These are phyloP conservation scores for Nicotiana otophora DNA, from an alignment of 257 asterid genomes.

Conservation along the genomic window DNA sequence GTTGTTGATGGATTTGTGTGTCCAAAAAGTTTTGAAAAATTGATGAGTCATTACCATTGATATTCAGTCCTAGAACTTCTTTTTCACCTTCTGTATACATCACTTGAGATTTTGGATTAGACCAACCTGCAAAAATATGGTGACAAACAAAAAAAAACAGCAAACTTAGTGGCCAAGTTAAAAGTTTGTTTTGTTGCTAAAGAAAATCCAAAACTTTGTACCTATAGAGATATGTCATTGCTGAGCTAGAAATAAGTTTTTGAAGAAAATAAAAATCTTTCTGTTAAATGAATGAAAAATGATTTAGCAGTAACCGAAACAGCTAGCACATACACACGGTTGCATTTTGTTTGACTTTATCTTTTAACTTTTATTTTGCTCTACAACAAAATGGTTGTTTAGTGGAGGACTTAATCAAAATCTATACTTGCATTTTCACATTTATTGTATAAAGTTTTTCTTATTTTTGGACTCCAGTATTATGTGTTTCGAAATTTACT, in stretches of 20 bases:
- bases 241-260: background rate
- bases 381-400: constrained; percentile 44
- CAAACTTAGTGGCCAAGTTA: background rate
- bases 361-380: constrained; percentile 25
- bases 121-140: constrained; percentile 43
- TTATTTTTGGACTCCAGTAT: background rate
- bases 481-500: background rate
- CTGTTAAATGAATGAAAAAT: constrained; percentile 6
- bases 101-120: constrained; percentile 28
- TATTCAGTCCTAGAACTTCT: constrained; percentile 14
- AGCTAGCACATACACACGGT: constrained; percentile 19
- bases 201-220: constrained; percentile 10
- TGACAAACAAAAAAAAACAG: background rate
- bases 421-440: background rate
- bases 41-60: constrained; percentile 15
- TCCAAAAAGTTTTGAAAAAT: constrained; percentile 48
- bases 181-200: background rate
- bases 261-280: background rate
- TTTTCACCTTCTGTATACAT: constrained; percentile 37
- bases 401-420: background rate
- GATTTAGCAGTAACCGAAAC: constrained; percentile 24
- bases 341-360: constrained; percentile 44
- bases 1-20: constrained; percentile 30
- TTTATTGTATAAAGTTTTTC: background rate
- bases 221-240: background rate